Percentiles rank a stretch among this genome's conserved stretches.
Evolutionary conservation across 192 early-diverging fungal species (phyloP).

Genomic region (Kickxella alabastrina): DNA sequence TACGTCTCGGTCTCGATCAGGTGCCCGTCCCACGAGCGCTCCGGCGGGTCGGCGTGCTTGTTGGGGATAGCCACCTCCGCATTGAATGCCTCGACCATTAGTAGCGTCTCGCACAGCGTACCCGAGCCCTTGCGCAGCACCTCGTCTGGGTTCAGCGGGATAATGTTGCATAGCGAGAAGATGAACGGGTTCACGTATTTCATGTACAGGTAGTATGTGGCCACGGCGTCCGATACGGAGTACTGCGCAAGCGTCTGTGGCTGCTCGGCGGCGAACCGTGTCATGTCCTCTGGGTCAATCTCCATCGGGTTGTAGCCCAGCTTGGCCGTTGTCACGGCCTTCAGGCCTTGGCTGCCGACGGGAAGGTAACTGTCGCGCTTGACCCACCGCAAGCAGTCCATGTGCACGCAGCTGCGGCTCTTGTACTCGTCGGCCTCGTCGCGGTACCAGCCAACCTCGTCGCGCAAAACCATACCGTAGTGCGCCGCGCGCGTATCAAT

Average conservation of each 20-base stretch:
- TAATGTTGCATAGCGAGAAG: conserved; percentile 99
- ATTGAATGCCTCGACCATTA: conserved; percentile 93
- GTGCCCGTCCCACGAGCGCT: conserved; percentile 83
- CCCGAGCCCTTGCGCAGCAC: conserved; percentile 94
- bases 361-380: conserved; percentile 98
- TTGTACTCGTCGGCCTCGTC: conserved; percentile 84
- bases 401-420: conserved; percentile 80
- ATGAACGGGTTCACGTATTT: conserved; percentile 99
- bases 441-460: conserved; percentile 85
- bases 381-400: conserved; percentile 98
- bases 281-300: conserved; percentile 99
- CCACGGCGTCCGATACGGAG: conserved; percentile 98
- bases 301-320: conserved; percentile 98
- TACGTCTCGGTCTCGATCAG: conserved; percentile 93
- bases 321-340: conserved; percentile 94
- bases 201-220: conserved; percentile 99
- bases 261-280: conserved; percentile 81
- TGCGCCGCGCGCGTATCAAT: conserved; percentile 76
- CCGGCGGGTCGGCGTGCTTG: conserved; percentile 81
- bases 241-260: conserved; percentile 95
- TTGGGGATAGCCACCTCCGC: conserved; percentile 94
- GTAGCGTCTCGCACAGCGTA: conserved; percentile 90
- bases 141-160: conserved; percentile 96
- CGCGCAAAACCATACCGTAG: conserved; percentile 82
- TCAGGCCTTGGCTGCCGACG: conserved; percentile 93